Percentiles rank a stretch among this genome's conserved stretches.
phyloP scores from a whole-genome alignment of 208 protist species.

The Wallacemonas sp. region DNA sequence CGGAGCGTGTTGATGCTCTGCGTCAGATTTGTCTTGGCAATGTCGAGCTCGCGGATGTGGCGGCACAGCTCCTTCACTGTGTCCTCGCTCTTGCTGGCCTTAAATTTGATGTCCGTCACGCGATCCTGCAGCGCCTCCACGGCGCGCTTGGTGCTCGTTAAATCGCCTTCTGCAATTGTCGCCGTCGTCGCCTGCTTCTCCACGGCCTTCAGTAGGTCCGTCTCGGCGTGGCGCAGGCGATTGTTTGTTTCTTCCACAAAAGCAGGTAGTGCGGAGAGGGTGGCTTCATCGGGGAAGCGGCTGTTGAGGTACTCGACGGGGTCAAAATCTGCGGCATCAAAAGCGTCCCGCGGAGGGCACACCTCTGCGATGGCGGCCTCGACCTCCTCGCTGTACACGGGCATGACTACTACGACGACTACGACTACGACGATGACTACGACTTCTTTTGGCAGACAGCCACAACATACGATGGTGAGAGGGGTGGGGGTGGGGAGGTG shows the following conservation, averaged over 20 bases:
- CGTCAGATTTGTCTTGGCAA: conserved; percentile 94
- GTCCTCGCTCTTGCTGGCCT: conserved; percentile 92
- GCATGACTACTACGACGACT: too few relatives aligned
- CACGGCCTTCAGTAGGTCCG: conserved; percentile 89
- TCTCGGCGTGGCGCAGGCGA: conserved; percentile 86
- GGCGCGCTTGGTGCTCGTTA: conserved; percentile 80
- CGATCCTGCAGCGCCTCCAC: conserved; percentile 88
- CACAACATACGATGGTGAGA: too few relatives aligned
- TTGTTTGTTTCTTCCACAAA: conserved; percentile 81
- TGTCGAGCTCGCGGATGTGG: conserved; percentile 94
- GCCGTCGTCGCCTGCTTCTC: conserved; percentile 86
- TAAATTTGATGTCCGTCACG: conserved; percentile 90
- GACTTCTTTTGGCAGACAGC: too few relatives aligned
- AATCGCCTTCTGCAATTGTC: conserved; percentile 73
- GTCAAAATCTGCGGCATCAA: conserved; percentile 89
- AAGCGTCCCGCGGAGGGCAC: conserved; percentile 73
- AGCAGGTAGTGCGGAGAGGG: conserved; percentile 78
- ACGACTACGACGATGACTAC: too few relatives aligned
- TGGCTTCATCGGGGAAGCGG: conserved; percentile 89
- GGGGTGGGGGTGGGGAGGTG: too few relatives aligned
- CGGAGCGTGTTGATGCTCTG: conserved; percentile 91
- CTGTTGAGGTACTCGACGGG: conserved; percentile 94
- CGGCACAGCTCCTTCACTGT: conserved; percentile 94
- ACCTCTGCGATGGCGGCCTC: conserved; percentile 80
- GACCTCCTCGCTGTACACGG: conserved; percentile 74